Percentiles rank a stretch among this genome's conserved stretches.
Conservation (phyloP, 805 yeast species). For the Candida nanaspora region DNA sequence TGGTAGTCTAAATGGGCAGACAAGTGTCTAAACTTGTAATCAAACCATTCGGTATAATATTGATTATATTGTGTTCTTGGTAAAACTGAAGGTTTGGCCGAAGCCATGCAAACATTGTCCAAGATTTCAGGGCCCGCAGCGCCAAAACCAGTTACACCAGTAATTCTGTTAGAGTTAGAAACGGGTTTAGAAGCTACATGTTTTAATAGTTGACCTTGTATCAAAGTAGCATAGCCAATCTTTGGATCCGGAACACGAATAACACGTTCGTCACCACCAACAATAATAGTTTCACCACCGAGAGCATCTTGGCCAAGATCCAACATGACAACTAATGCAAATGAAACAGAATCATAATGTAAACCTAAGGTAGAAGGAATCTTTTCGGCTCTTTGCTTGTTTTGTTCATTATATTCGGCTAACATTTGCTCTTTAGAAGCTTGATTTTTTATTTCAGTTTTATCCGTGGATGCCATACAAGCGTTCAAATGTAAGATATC, state of each 20-base stretch:
- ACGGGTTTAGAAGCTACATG: slow-evolving; percentile 41
- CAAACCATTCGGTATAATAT: slow-evolving; percentile 28
- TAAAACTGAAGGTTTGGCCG: slow-evolving; percentile 25
- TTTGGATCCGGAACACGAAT: slow-evolving; percentile 32
- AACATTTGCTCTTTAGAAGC: slow-evolving; percentile 11
- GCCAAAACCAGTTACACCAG: slow-evolving; percentile 23
- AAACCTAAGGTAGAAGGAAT: slow-evolving; percentile 40
- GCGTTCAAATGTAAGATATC: slow-evolving; percentile 47
- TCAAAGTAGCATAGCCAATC: slow-evolving; percentile 36
- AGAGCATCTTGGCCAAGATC: slow-evolving; percentile 38
- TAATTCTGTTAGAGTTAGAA: slow-evolving; percentile 26
- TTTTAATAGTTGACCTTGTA: slow-evolving; percentile 38
- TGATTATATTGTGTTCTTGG: slow-evolving; percentile 25
- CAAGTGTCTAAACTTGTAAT: slow-evolving; percentile 22
- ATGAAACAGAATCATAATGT: slow-evolving; percentile 40
- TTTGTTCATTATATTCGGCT: slow-evolving; percentile 8
- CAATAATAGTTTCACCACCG: slow-evolving; percentile 42
- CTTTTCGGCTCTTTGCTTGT: slow-evolving; percentile 23
- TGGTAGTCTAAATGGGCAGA: slow-evolving; percentile 17
- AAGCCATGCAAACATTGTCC: slow-evolving; percentile 24
- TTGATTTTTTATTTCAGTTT: slow-evolving; percentile 7
- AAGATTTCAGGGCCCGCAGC: slow-evolving; percentile 20
- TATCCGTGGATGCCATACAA: slow-evolving; percentile 26
- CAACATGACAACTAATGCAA: slow-evolving; percentile 42
- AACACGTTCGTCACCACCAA: slow-evolving; percentile 31